Evolutionary conservation across 1,284 basidiomycete species (phyloP).

Genomic region (Ustilago trichophora): DNA sequence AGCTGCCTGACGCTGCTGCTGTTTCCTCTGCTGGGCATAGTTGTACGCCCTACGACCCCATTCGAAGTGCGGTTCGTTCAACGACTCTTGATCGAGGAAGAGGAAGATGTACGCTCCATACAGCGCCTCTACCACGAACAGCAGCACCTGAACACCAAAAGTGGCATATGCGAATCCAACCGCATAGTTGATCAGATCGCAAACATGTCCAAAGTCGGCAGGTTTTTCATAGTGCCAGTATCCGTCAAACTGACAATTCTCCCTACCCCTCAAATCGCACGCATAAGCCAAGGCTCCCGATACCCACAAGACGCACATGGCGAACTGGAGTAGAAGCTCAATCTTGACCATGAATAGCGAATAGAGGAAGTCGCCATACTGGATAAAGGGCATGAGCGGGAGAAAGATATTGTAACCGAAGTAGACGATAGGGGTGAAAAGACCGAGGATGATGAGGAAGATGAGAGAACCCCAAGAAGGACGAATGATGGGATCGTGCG

Average conservation of each 20-base stretch:
- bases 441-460: conserved; percentile 66
- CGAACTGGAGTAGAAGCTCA: conserved; percentile 65
- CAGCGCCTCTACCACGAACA: conserved; percentile 57
- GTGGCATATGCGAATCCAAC: conserved; percentile 66
- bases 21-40: conserved; percentile 40
- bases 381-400: conserved; percentile 63
- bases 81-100: conserved; percentile 69
- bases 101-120: conserved; percentile 65
- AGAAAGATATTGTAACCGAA: conserved; percentile 67
- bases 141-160: conserved; percentile 63
- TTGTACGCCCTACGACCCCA: conserved; percentile 65
- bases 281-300: conserved; percentile 67
- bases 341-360: conserved; percentile 64
- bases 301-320: conserved; percentile 66
- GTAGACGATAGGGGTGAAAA: conserved; percentile 65
- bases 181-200: conserved; percentile 65
- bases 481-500: conserved; percentile 64
- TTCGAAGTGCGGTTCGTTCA: conserved; percentile 68
- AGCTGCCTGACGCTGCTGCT: conserved; percentile 12
- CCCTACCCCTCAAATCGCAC: conserved; percentile 63
- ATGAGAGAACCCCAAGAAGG: conserved; percentile 67
- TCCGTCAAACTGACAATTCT: conserved; percentile 67
- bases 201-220: conserved; percentile 64
- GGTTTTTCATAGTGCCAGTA: conserved; percentile 67
- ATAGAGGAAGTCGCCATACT: conserved; percentile 64